Evolutionary conservation across 106 monocot species (phyloP), one percentile per base, ranked within the genome.

Genomic region (Platanthera guangdongensis): DNA sequence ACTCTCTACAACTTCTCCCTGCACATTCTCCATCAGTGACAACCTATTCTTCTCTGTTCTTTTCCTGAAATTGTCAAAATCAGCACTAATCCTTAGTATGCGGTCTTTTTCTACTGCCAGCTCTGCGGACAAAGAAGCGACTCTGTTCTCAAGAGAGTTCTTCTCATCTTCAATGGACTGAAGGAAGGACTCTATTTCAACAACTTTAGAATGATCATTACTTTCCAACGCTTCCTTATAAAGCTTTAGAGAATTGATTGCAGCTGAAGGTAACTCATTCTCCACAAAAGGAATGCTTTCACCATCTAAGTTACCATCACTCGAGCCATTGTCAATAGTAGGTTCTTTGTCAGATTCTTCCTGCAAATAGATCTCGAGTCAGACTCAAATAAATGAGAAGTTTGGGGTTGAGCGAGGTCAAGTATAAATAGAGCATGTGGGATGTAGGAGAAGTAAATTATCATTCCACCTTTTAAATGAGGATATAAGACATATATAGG

Each of bases 11-110:
- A 95, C 85, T 75, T 95, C 95, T 30, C 92, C 92, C 76, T 87
- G 87, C 8, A 80, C 92, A 51, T 95, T 92, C 16, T 81, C 77
- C 90, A 95, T 88, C 77, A 95, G 48, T 59, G 86, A 88, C 51
- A 88, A 82, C 48, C 79, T 82, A 25, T 92, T 85, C 80, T 80
- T 92, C 77, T 95, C 92, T 0, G 88, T 88, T 76, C 95, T 90
- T 76, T 90, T 92, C 74, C 95, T 80, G 70, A 90, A 95, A 63
- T 95, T 95, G 65, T 95, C 95, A 72, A 95, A 95, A 72, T 95
- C 95, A 7, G 95, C 95, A 71, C 92, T 86, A 72, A 95, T 92
- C 60, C 92, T 84, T 15, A 95, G 84, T 50, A 92, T 62, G 1
- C 88, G 86, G 10, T 86, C 90, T 52, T 79, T 87, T 77, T 95